Evolutionary conservation across 805 yeast genomes (phyloP), one percentile per base, ranked within the genome.

Genomic region (Teunomyces pallodes): DNA sequence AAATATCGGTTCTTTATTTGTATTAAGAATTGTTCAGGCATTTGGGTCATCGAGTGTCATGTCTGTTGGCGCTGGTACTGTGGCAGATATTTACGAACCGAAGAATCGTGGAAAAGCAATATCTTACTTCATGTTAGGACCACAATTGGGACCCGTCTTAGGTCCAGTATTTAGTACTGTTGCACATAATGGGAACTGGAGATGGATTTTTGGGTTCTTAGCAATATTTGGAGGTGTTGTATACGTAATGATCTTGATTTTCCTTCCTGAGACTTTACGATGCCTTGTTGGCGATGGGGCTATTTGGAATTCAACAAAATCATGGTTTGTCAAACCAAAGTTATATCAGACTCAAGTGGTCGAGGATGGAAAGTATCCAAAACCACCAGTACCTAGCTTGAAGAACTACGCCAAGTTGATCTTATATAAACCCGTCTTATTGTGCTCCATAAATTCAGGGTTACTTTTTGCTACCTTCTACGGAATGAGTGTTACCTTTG

Each of bases 391-490:
- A 52, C 79, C 81, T 26, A 65, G 70, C 14, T 41, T 75, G 2
- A 61, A 55, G 29, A 61, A 58, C 4, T 77, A 72, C 49, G 65
- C 67, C 60, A 58, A 55, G 5, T 59, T 78, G 42, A 26, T 78
- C 2, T 65, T 60, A 38, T 72, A 67, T 44, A 59, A 59, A n/a
- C 82, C 83, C 1, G 76, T 80, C 0, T 44, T 73, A 0, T 46
- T 79, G 5, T 70, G 78, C 42, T 75, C 83, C 0, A 38, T 78
- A 5, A 71, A 75, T 31, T 72, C 80, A 3, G 81, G 80, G 1
- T 54, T 80, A 4, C 53, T 79, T n/a, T 80, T 81, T 62, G 79
- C 83, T 3, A 67, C 77, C 14, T 81, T 79, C 54, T 81, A 81
- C 51, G 82, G 76, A 1, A 67, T 80, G 50, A 75, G 76, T 51